Percentiles rank a stretch among this genome's conserved stretches.
Conservation (phyloP, 139 green algal species). For the Raphidocelis subcapitata region DNA sequence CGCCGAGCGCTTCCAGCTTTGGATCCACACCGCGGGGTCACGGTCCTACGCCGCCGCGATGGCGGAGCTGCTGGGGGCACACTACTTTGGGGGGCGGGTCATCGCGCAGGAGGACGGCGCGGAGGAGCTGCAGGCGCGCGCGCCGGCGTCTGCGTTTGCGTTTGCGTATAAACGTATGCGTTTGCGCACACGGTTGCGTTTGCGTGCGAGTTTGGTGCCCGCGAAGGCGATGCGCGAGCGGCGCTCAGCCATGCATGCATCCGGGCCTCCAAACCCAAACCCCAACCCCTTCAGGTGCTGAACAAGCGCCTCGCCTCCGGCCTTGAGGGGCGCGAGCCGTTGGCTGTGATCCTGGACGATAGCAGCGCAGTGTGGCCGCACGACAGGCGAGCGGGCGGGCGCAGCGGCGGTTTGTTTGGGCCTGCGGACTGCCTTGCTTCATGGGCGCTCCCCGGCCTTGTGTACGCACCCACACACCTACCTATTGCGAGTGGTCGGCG, state of each 20-base stretch:
- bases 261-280: too few species aligned
- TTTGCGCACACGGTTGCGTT: too few species aligned
- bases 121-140: background rate
- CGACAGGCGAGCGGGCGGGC: conserved; percentile 33
- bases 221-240: too few species aligned
- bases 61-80: conserved; percentile 69
- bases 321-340: conserved; percentile 70
- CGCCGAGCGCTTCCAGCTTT: conserved; percentile 76
- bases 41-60: conserved; percentile 47
- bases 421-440: too few species aligned
- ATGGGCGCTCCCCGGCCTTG: too few species aligned
- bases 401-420: too few species aligned
- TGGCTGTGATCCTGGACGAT: conserved; percentile 92
- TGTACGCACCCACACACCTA: too few species aligned
- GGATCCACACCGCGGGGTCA: conserved; percentile 88
- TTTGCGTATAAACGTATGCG: too few species aligned
- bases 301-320: conserved; percentile 22
- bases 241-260: too few species aligned
- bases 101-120: conserved; percentile 33
- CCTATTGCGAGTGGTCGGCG: too few species aligned
- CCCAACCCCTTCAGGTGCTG: too few species aligned
- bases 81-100: conserved; percentile 71
- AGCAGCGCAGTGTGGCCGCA: conserved; percentile 77
- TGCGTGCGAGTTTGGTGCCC: too few species aligned
- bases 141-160: background rate